Base-by-base conservation (phyloP, 2,329 filamentous ascomycete genomes). In the Myrmaecium sp. region DNA sequence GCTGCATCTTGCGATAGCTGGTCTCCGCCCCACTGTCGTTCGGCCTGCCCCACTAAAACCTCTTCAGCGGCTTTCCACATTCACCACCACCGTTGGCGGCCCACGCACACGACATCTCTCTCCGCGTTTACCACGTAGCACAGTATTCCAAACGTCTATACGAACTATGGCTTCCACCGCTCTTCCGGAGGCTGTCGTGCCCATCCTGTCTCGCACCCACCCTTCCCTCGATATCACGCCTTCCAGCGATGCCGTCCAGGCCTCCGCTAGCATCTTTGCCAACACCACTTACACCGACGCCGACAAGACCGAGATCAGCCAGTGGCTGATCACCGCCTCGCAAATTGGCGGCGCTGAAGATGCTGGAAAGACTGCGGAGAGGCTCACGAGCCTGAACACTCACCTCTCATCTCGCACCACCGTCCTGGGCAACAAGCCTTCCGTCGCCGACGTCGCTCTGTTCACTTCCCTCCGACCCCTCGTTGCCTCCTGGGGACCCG, bases 331-430 rank as follows among this genome's bases (percentile, higher is more conserved):
- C 45, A 79, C 78, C 23, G 71, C 80, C 21, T 66, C 74, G 33
- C 72, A 76, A 38, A 67, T 91, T 46, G 68, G 69, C 44, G 54
- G 60, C 17, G 48, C 64, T 17, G 63, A 72, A 42, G 68, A 77
- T 35, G 55, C 62, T 26, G 50, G 57, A 9, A 65, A 68, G 34
- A 52, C 60, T 7, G 54, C 68, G 16, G 64, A 71, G 36, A 74
- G 83, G 33, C 68, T 94, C 36, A 69, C 74, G 31, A 69, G 74
- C 29, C 69, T 95, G 42, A 93, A 95, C 63, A 65, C 69, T 31
- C 82, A 93, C 58, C 74, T 95, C 34, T 75, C 81, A 31, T 79
- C 76, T 38, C 81, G 82, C 40, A 91, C 84, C 33, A 94, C 84
- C 21, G 62, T 94, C 20, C 73, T 95, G 34, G 86, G 86, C 42